Evolutionary conservation across 2,329 filamentous ascomycete species (phyloP), one percentile per base, ranked within the genome.

Genomic region (Madurella mycetomatis): DNA sequence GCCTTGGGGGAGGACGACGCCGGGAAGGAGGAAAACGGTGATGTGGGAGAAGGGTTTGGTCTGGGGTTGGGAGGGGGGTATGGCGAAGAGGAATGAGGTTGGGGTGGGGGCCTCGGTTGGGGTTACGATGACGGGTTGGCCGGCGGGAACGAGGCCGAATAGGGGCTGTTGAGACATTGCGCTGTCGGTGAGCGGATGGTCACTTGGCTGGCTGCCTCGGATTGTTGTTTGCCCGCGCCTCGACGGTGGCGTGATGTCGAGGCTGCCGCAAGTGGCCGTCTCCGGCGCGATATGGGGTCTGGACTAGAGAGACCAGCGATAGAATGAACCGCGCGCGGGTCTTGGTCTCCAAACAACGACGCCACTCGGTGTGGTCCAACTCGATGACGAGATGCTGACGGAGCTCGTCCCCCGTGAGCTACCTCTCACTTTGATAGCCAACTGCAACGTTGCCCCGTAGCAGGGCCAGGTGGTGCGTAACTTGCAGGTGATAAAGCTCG

Each of bases 1-100:
- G 62, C 83, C 81, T 4, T 81, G 76, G 0, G 92, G 92, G 0
- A 99, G 78, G 9, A 79, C 71, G 9, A 87, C 78, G 42, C 86
- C 87, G 0, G 94, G 95, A 1, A 96, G 82, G 37, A 96, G 78
- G 74, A 97, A 95, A 54, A 97, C 85, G 65, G 91, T 87, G 52
- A 97, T 81, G 69, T 97, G 91, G 15, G 87, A 84, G 69, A 94
- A 90, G 49, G 83, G 64, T 42, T 75, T 75, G 52, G 63, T 5
- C 19, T 37, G 55, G 7, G 54, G 64, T 0, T 62, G 63, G 5
- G 64, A 57, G n/a, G 73, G 70, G 2, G 70, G 70, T 52, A 82
- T 72, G 47, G 72, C 71, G 70, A 80, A 86, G 53, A 84, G 73
- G 62, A 83, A 77, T n/a, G 77, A 80, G 2, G 77, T 79, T 47